Conservation (phyloP, 192 early-diverging fungal genomes). For the Coemansia aciculifera region DNA sequence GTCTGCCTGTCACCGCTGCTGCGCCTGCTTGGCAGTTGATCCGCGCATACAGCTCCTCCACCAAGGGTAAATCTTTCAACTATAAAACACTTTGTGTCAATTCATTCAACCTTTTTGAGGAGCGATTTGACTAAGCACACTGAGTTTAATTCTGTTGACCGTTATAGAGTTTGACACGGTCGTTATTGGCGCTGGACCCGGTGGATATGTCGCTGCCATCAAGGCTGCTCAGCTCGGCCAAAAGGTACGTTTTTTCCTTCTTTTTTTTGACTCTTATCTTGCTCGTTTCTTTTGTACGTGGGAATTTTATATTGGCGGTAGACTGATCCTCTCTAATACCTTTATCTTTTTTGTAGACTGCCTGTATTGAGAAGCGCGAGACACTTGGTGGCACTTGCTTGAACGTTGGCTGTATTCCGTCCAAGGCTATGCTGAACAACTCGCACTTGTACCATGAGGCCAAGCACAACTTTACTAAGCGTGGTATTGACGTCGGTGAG, state of each 20-base stretch:
- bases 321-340: background rate
- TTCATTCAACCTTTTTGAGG: background rate
- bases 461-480: slow-evolving; percentile 84
- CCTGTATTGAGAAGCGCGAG: slow-evolving; percentile 95
- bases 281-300: slow-evolving; percentile 3
- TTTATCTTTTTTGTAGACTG: slow-evolving; percentile 65
- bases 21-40: slow-evolving; percentile 30
- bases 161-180: slow-evolving; percentile 73
- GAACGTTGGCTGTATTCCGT: slow-evolving; percentile 99
- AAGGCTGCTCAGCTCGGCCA: slow-evolving; percentile 97
- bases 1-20: slow-evolving; percentile 14
- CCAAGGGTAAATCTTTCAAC: slow-evolving; percentile 36
- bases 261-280: background rate
- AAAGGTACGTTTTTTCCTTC: slow-evolving; percentile 73
- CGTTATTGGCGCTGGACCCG: slow-evolving; percentile 94
- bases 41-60: slow-evolving; percentile 53
- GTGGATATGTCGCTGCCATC: slow-evolving; percentile 98
- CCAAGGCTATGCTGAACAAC: slow-evolving; percentile 98
- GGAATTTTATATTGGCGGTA: background rate
- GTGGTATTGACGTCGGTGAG: slow-evolving; percentile 89
- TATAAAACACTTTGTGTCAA: background rate
- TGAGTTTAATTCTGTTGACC: background rate
- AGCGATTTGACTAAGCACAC: background rate
- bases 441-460: slow-evolving; percentile 96
- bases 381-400: slow-evolving; percentile 96